These are phyloP conservation scores for Phytophthora hybrid DNA, from an alignment of 352 stramenopile genomes.

Conservation along the genomic window DNA sequence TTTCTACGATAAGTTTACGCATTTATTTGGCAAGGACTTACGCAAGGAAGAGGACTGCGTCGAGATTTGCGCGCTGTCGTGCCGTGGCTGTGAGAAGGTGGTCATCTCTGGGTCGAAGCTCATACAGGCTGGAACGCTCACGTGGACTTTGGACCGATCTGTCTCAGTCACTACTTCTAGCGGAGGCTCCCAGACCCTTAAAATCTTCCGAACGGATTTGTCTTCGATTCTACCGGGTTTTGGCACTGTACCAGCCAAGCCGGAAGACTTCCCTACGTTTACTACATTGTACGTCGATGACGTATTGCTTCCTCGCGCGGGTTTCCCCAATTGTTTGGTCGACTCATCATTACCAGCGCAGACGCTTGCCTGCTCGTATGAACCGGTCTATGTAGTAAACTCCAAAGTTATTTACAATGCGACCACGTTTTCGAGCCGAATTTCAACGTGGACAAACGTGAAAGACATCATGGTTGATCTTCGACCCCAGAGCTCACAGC, in stretches of 20 bases:
- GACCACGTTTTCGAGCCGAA: conserved; percentile 50
- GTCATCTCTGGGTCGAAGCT: conserved; percentile 57
- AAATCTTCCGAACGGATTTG: conserved; percentile 62
- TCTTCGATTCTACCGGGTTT: conserved; percentile 48
- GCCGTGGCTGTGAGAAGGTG: conserved; percentile 72
- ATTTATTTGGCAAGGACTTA: conserved; percentile 80
- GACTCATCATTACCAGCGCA: conserved; percentile 17
- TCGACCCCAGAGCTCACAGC: conserved; percentile 34
- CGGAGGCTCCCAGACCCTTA: conserved; percentile 29
- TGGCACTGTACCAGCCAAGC: conserved; percentile 32
- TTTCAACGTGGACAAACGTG: conserved; percentile 51
- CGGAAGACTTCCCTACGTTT: conserved; percentile 48
- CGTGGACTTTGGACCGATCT: conserved; percentile 56
- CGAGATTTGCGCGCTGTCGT: conserved; percentile 65
- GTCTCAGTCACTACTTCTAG: conserved; percentile 23
- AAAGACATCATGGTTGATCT: conserved; percentile 41
- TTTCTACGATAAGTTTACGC: conserved; percentile 59
- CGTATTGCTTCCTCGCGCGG: conserved; percentile 54
- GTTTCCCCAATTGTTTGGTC: conserved; percentile 66
- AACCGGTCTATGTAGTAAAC: conserved; percentile 23
- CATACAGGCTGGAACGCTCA: conserved; percentile 41
- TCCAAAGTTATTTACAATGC: conserved; percentile 44
- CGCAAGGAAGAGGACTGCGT: conserved; percentile 77
- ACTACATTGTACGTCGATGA: conserved; percentile 63
- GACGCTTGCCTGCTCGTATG: conserved; percentile 54